Evolutionary conservation across 2,329 filamentous ascomycete genomes (phyloP), one percentile per base, ranked within the genome.

Genomic region (Paecilomyces fulvus): DNA sequence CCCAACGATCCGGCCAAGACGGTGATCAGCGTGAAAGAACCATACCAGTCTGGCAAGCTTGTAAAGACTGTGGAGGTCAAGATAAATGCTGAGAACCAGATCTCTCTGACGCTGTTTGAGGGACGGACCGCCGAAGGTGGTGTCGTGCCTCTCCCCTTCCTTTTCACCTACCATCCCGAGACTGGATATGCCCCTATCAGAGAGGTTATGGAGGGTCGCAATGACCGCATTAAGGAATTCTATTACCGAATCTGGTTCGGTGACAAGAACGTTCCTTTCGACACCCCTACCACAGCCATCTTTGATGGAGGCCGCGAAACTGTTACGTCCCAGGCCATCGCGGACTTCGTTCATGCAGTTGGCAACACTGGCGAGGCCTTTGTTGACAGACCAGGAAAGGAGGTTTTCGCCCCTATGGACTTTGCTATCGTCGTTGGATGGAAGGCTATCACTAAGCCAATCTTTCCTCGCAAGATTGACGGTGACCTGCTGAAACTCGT

Each of bases 381-480:
- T 64, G 92, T 99, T 54, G 92, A 97, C 67, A 85, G 92, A 51
- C 92, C 92, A 49, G 92, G 91, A 63, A 97, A 97, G 79, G 86
- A 89, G 60, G 89, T 96, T 61, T 92, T 88, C 65, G 94, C 94
- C 7, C 94, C 95, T 30, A 99, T 99, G 94, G 94, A 99, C 75
- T 99, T 96, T 67, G 92, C 92, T 63, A 96, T 96, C 63, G 92
- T 96, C n/a, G 88, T 95, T 53, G 92, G 92, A 60, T 96, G 92
- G 92, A 97, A 99, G 78, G 94, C 94, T 49, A 99, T 99, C 68
- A 99, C 92, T 10, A 97, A 97, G 82, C 94, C 94, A 12, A 99
- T 99, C 74, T 99, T 99, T 82, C 94, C 94, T 62, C 87, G 91
- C 64, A 90, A 86, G 59, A 97, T 99, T 66, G 94, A 99, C 65